phyloP scores from a whole-genome alignment of 768 basidiomycete species.

The Paxillus involutus region DNA sequence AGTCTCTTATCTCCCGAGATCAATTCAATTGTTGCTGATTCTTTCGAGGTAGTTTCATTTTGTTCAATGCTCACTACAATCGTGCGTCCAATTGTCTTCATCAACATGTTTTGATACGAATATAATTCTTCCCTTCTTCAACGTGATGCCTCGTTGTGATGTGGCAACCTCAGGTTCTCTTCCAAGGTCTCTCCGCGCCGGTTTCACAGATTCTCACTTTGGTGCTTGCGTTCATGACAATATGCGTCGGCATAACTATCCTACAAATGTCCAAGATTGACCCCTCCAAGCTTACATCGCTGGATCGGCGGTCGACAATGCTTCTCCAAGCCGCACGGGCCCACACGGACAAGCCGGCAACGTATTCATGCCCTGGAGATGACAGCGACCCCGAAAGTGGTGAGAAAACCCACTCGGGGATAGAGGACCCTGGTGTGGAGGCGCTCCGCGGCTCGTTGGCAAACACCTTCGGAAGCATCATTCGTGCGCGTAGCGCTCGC shows the following conservation, averaged over 20 bases:
- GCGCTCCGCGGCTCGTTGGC: slow-evolving; percentile 90
- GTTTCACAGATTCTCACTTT: slow-evolving; percentile 83
- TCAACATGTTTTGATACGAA: background rate
- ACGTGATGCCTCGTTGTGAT: background rate
- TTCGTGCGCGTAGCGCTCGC: slow-evolving; percentile 61
- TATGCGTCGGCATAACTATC: slow-evolving; percentile 90
- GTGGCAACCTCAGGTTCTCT: slow-evolving; percentile 61
- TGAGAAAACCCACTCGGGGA: slow-evolving; percentile 55
- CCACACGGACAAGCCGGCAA: slow-evolving; percentile 56
- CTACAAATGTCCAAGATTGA: slow-evolving; percentile 97
- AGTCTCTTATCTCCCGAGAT: slow-evolving; percentile 24
- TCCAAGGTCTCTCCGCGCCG: slow-evolving; percentile 83
- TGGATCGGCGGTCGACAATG: slow-evolving; percentile 89
- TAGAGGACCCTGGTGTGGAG: slow-evolving; percentile 93
- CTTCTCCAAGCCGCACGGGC: slow-evolving; percentile 82
- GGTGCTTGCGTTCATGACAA: slow-evolving; percentile 89
- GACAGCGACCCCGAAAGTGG: slow-evolving; percentile 46
- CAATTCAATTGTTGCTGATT: background rate
- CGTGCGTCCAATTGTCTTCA: slow-evolving; percentile 39
- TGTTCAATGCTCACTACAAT: slow-evolving; percentile 84
- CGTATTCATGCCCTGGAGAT: slow-evolving; percentile 9
- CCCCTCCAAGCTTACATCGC: slow-evolving; percentile 69
- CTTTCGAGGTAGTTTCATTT: slow-evolving; percentile 60
- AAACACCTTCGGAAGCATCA: slow-evolving; percentile 80
- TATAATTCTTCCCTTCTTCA: background rate